These are phyloP conservation scores for Ganoderma multipileum DNA, from an alignment of 1,284 basidiomycete species.

Conservation along the genomic window DNA sequence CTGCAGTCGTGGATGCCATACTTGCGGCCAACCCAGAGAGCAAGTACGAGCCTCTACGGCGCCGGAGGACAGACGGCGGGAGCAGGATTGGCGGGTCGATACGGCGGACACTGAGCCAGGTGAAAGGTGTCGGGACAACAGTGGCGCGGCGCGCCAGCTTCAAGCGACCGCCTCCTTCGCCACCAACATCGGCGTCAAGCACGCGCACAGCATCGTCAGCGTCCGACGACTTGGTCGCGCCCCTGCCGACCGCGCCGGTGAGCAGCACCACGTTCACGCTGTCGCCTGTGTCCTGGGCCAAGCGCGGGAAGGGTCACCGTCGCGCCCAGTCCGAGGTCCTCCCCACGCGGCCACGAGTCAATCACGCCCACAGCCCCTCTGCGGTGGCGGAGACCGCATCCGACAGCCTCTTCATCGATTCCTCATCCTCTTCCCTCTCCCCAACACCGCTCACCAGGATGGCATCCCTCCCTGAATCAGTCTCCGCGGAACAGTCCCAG, in stretches of 20 bases:
- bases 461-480: conserved; percentile 23
- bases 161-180: conserved; percentile 21
- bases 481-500: neutral
- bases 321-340: conserved; percentile 32
- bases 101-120: conserved; percentile 37
- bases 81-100: conserved; percentile 36
- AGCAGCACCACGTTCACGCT: conserved; percentile 21
- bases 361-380: conserved; percentile 18
- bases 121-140: conserved; percentile 34
- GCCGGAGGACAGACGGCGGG: conserved; percentile 26
- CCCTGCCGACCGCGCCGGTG: conserved; percentile 6
- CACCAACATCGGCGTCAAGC: conserved; percentile 13
- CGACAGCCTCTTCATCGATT: conserved; percentile 12
- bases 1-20: conserved; percentile 32
- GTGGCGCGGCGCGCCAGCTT: conserved; percentile 36
- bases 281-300: conserved; percentile 22
- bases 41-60: conserved; percentile 18
- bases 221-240: conserved; percentile 1
- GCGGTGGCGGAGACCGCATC: conserved; percentile 3
- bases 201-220: conserved; percentile 17
- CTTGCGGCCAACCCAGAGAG: conserved; percentile 20
- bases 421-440: conserved; percentile 9
- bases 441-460: conserved; percentile 18
- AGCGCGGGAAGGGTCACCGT: conserved; percentile 29
- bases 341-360: conserved; percentile 28